Conservation (phyloP, 129 eudicot genomes). For the Flaveria trinervia region DNA sequence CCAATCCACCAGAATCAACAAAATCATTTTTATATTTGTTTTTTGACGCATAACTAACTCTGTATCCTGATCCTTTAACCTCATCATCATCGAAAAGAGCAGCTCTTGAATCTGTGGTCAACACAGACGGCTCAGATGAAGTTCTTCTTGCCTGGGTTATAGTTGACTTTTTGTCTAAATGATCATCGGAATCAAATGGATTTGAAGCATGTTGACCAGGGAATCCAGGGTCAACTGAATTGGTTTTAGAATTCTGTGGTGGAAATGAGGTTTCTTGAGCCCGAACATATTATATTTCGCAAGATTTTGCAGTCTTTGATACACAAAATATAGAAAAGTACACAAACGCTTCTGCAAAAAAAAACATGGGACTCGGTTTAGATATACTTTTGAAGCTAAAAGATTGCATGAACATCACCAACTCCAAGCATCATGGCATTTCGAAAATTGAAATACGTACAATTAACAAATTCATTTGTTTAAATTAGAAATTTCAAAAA, state of each 20-base stretch:
- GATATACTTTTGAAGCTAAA: not conserved
- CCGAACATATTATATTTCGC: slow-evolving; percentile 55
- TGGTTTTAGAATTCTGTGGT: slow-evolving; percentile 48
- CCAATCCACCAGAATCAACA: slow-evolving; percentile 80
- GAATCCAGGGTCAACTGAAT: slow-evolving; percentile 50
- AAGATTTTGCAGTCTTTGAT: slow-evolving; percentile 23
- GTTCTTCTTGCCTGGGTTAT: slow-evolving; percentile 42
- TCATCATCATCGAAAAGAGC: slow-evolving; percentile 72
- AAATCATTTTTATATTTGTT: slow-evolving; percentile 84
- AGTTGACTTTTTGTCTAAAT: slow-evolving; percentile 49
- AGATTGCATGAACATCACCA: not conserved
- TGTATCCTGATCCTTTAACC: slow-evolving; percentile 50
- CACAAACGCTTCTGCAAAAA: not conserved
- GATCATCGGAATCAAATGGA: slow-evolving; percentile 81
- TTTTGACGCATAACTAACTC: slow-evolving; percentile 46
- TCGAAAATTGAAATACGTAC: not conserved
- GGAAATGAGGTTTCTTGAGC: slow-evolving; percentile 61
- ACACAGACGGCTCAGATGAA: slow-evolving; percentile 60
- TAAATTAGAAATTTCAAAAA: not conserved
- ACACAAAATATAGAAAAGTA: not conserved
- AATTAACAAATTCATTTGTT: slow-evolving; percentile 6
- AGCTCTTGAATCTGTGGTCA: slow-evolving; percentile 32
- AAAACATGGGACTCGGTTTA: slow-evolving; percentile 3
- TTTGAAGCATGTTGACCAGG: slow-evolving; percentile 43
- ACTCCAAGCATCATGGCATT: not conserved